A percentile compares a stretch with the other conserved stretches of the same genome.
phyloP scores from a whole-genome alignment of 2,329 filamentous ascomycete genomes.

The Shiraia sp. region DNA sequence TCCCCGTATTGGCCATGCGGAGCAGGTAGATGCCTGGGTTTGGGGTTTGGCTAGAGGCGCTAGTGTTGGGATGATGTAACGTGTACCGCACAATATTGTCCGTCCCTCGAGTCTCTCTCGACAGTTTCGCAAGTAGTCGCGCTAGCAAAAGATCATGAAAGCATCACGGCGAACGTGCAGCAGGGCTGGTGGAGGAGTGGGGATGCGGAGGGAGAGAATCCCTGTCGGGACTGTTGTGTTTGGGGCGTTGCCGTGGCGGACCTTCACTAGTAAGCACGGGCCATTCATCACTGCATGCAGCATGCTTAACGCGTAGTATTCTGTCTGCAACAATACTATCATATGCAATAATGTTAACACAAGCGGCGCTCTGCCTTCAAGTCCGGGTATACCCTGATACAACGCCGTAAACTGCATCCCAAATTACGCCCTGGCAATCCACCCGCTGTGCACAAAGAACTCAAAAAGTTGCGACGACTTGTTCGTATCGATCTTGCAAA shows the following conservation, averaged over 20 bases:
- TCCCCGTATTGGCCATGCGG: constrained; percentile 27
- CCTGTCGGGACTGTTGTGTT: not conserved
- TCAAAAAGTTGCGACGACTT: constrained; percentile 89
- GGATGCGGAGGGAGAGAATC: not conserved
- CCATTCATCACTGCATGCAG: not conserved
- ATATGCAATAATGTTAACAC: not conserved
- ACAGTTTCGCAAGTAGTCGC: not conserved
- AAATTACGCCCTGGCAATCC: constrained; percentile 80
- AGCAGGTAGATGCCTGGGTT: constrained; percentile 18
- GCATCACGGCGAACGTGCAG: not conserved
- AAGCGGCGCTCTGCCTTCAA: constrained; percentile 9
- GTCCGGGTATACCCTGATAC: constrained; percentile 25
- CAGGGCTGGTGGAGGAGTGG: not conserved
- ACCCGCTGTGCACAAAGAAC: constrained; percentile 90
- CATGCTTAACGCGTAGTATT: not conserved
- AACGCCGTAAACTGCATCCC: constrained; percentile 13
- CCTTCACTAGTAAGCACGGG: not conserved
- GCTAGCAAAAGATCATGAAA: not conserved
- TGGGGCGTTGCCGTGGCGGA: not conserved
- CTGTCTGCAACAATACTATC: no score
- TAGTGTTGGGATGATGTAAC: constrained; percentile 16
- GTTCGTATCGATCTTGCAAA: constrained; percentile 79
- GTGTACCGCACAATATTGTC: constrained; percentile 6
- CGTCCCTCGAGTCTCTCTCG: constrained; percentile 5
- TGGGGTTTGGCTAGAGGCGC: constrained; percentile 15